phyloP scores from a whole-genome alignment of 179 eudicot genomes.

The Amaranthus tricolor region DNA sequence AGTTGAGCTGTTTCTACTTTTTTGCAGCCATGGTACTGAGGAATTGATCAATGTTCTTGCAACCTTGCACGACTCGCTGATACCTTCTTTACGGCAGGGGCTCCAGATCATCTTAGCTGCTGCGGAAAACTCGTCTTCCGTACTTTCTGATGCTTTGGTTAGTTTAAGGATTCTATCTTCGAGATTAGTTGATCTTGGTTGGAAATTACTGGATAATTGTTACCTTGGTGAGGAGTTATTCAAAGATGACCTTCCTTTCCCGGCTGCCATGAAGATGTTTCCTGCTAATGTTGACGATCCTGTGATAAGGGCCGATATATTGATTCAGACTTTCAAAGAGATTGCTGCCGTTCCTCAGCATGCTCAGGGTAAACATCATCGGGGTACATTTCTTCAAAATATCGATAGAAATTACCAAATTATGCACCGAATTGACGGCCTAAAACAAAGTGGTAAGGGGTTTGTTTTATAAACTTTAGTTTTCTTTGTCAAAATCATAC shows the following conservation, averaged over 20 bases:
- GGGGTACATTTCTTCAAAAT: conserved; percentile 68
- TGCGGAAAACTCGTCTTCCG: conserved; percentile 29
- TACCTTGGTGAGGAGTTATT: conserved; percentile 70
- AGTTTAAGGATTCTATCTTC: conserved; percentile 69
- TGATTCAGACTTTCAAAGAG: conserved; percentile 78
- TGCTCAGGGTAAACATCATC: conserved; percentile 36
- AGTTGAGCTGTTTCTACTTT: conserved; percentile 2
- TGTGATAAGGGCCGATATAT: conserved; percentile 75
- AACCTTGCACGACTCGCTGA: conserved; percentile 74
- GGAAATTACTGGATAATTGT: conserved; percentile 72
- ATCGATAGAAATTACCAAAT: conserved; percentile 55
- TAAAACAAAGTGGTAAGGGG: conserved; percentile 55
- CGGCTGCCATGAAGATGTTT: conserved; percentile 71
- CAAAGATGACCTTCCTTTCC: conserved; percentile 44
- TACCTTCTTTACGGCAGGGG: conserved; percentile 76
- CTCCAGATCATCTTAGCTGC: conserved; percentile 49
- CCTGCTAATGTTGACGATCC: conserved; percentile 95
- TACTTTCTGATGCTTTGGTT: conserved; percentile 48
- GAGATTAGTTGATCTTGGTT: conserved; percentile 73
- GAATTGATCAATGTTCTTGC: conserved; percentile 70
- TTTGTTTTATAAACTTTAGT: background rate
- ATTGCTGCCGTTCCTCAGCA: conserved; percentile 53
- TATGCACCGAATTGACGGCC: conserved; percentile 52
- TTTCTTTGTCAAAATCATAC: background rate
- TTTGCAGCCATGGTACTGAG: conserved; percentile 67